Evolutionary conservation across 768 basidiomycete species (phyloP).

Genomic region (Suillus cothurnatus): DNA sequence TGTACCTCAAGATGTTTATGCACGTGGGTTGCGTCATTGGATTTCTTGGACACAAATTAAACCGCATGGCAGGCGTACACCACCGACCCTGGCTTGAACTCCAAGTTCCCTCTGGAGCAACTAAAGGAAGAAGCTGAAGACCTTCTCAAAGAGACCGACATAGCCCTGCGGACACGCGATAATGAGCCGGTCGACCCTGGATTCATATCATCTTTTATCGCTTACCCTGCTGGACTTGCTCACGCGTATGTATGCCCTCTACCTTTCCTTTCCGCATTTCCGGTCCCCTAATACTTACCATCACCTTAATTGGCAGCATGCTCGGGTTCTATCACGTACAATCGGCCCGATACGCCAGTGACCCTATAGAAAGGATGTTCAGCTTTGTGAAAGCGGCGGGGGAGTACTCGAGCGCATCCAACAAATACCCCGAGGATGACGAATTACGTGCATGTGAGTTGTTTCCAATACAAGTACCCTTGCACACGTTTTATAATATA

Average conservation of each 20-base stretch:
- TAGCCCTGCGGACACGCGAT: background rate
- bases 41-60: background rate
- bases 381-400: conserved; percentile 5
- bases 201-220: conserved; percentile 20
- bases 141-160: conserved; percentile 13
- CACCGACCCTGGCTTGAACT: conserved; percentile 7
- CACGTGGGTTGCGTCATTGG: background rate
- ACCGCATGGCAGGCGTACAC: background rate
- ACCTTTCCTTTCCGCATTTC: too few species aligned
- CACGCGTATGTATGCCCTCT: conserved; percentile 20
- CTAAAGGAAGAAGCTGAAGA: conserved; percentile 24
- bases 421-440: conserved; percentile 21
- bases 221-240: conserved; percentile 17
- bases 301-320: background rate
- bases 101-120: conserved; percentile 14
- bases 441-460: conserved; percentile 20
- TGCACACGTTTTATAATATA: background rate
- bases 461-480: too few species aligned
- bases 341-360: conserved; percentile 1
- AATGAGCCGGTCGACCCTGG: conserved; percentile 10
- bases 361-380: background rate
- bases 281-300: background rate
- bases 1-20: conserved; percentile 16
- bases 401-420: conserved; percentile 17
- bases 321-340: conserved; percentile 10